These are phyloP conservation scores for Mucor lusitanicus DNA, from an alignment of 371 early-diverging fungal genomes.

Conservation along the genomic window DNA sequence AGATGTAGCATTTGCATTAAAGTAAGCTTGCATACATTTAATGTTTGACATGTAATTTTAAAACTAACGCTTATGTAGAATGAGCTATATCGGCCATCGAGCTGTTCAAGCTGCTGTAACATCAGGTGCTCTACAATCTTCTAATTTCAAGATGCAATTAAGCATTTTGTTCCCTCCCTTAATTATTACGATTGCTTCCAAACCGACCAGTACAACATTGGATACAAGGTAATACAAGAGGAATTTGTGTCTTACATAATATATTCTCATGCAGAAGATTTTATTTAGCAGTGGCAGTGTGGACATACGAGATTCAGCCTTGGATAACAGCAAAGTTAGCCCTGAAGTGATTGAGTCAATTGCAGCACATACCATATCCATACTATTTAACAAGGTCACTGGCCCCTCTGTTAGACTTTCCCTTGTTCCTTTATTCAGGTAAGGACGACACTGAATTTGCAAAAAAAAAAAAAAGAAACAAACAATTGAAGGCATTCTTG, in stretches of 20 bases:
- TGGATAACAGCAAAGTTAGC: conserved; percentile 9
- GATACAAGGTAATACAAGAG: conserved; percentile 5
- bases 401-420: conserved; percentile 49
- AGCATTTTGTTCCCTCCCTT: conserved; percentile 59
- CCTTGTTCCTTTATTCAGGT: conserved; percentile 49
- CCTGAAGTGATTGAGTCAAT: conserved; percentile 19
- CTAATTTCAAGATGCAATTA: conserved; percentile 58
- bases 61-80: conserved; percentile 12
- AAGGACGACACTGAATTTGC: background rate
- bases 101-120: conserved; percentile 56
- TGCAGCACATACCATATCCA: conserved; percentile 32
- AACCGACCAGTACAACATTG: background rate
- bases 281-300: conserved; percentile 19
- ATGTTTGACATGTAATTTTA: background rate
- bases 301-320: conserved; percentile 30
- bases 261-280: background rate
- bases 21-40: background rate
- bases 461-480: background rate
- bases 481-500: background rate
- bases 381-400: conserved; percentile 34
- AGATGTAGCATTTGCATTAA: conserved; percentile 22
- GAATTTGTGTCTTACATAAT: background rate
- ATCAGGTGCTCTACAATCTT: conserved; percentile 56
- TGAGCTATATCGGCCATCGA: conserved; percentile 54
- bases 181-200: conserved; percentile 46